Evolutionary conservation across 1,139 yeast species (phyloP).

Genomic region (Blastobotrys arbuscula): DNA sequence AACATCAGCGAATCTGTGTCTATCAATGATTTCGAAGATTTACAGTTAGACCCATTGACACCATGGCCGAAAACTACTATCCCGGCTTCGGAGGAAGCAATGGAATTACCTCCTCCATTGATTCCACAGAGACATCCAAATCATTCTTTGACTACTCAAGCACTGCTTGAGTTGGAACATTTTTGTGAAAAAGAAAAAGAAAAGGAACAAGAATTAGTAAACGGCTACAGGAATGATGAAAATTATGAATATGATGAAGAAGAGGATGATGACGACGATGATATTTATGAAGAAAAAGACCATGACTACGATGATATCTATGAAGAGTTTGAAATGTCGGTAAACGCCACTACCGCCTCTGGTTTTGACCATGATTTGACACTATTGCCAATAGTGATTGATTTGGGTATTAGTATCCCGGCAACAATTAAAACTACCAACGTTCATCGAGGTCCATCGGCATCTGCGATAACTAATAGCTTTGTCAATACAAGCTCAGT

Average conservation of each 20-base stretch:
- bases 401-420: too few species aligned
- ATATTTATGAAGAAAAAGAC: background rate
- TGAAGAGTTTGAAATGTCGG: too few species aligned
- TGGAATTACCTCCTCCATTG: background rate
- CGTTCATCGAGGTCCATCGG: background rate
- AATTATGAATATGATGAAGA: background rate
- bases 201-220: background rate
- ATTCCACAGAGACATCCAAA: background rate
- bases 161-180: background rate
- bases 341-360: too few species aligned
- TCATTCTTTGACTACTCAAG: background rate
- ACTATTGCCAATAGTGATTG: too few species aligned
- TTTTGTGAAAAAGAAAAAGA: background rate
- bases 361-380: too few species aligned
- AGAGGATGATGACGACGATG: background rate
- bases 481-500: too few species aligned
- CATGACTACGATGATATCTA: too few species aligned
- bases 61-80: background rate
- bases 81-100: too few species aligned
- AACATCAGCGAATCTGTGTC: background rate
- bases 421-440: background rate
- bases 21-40: background rate
- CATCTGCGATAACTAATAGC: too few species aligned
- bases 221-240: background rate
- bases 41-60: background rate